Evolutionary conservation across 306 rosid species (phyloP).

Genomic region (Cicer judaicum): DNA sequence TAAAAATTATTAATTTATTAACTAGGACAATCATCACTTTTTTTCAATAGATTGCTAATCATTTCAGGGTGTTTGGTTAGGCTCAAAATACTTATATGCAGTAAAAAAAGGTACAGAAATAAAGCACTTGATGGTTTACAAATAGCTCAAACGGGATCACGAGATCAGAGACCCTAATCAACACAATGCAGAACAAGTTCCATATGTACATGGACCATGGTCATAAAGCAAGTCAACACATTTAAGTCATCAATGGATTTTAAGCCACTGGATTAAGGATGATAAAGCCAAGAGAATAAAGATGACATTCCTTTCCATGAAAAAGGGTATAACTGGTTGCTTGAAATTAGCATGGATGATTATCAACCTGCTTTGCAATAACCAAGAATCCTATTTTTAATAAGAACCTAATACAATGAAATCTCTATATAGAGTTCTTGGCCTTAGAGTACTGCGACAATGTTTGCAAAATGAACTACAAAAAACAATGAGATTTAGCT

Average conservation of each 20-base stretch:
- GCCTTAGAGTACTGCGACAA: not conserved
- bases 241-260: not conserved
- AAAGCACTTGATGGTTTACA: slow-evolving; percentile 1
- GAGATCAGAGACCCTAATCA: slow-evolving; percentile 7
- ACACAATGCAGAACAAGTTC: slow-evolving; percentile 6
- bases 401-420: slow-evolving; percentile 3
- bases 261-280: not conserved
- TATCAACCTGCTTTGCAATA: slow-evolving; percentile 21
- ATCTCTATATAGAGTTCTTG: not conserved
- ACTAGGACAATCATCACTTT: slow-evolving; percentile 10
- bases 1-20: slow-evolving; percentile 1
- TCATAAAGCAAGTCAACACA: not conserved
- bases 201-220: not conserved
- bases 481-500: no score
- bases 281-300: slow-evolving; percentile 13
- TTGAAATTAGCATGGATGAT: slow-evolving; percentile 28
- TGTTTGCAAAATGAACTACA: not conserved
- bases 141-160: not conserved
- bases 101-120: not conserved
- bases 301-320: not conserved
- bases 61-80: not conserved
- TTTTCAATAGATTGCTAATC: slow-evolving; percentile 6
- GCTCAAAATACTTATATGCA: not conserved
- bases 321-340: not conserved
- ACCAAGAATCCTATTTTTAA: slow-evolving; percentile 14